These are phyloP conservation scores for Cercospora beticola DNA, from an alignment of 2,329 filamentous ascomycete species.

Conservation along the genomic window DNA sequence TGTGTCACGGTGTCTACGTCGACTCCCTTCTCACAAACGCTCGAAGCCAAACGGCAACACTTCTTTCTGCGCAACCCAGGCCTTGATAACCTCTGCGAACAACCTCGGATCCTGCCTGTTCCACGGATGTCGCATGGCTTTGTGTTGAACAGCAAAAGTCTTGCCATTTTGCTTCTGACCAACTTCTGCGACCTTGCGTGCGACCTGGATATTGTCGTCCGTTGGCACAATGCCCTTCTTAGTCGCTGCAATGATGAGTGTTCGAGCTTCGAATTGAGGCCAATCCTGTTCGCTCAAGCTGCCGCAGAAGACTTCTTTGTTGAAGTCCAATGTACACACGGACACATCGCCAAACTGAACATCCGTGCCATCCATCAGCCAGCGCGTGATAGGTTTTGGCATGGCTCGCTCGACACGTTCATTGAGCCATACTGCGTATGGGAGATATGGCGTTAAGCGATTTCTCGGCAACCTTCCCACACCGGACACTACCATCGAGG, in stretches of 20 bases:
- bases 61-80: slow-evolving; percentile 22
- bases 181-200: slow-evolving; percentile 24
- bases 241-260: slow-evolving; percentile 31
- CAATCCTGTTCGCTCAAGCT: slow-evolving; percentile 17
- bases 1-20: no score
- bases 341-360: slow-evolving; percentile 10
- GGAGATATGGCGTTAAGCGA: slow-evolving; percentile 11
- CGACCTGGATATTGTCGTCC: slow-evolving; percentile 26
- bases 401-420: slow-evolving; percentile 20
- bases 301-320: slow-evolving; percentile 21
- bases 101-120: slow-evolving; percentile 28
- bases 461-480: slow-evolving; percentile 19
- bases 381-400: slow-evolving; percentile 23
- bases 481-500: slow-evolving; percentile 29
- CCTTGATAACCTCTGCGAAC: slow-evolving; percentile 26
- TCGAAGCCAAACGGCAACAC: background rate
- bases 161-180: slow-evolving; percentile 21
- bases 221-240: slow-evolving; percentile 31
- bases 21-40: background rate
- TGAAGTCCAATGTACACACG: slow-evolving; percentile 16
- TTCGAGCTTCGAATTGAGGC: slow-evolving; percentile 26
- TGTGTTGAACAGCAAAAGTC: slow-evolving; percentile 26
- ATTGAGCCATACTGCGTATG: slow-evolving; percentile 24
- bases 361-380: slow-evolving; percentile 30
- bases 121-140: slow-evolving; percentile 33